A percentile compares a stretch with the other conserved stretches of the same genome.
Conservation (phyloP, 306 rosid genomes). For the Inga oerstediana region DNA sequence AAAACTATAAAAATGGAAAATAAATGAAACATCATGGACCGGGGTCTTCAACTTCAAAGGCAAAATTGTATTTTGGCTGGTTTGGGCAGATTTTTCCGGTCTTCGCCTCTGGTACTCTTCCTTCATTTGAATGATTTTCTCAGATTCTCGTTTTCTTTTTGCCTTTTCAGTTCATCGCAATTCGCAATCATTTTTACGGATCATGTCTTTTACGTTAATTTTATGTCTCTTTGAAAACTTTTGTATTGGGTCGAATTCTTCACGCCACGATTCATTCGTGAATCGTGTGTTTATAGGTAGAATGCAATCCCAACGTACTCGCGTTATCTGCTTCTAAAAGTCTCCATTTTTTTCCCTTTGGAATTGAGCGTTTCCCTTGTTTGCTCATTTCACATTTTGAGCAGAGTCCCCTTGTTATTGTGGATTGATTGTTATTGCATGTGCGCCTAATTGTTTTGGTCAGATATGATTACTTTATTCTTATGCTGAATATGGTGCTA, state of each 20-base stretch:
- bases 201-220: neutral
- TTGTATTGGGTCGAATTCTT: neutral
- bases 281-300: neutral
- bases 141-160: neutral
- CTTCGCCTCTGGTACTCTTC: neutral
- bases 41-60: neutral
- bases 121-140: neutral
- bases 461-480: neutral
- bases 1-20: neutral
- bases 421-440: neutral
- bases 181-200: neutral
- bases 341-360: neutral
- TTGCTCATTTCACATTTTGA: neutral
- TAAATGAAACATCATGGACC: slow-evolving; percentile 1
- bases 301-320: neutral
- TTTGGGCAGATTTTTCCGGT: neutral
- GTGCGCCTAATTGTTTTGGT: neutral
- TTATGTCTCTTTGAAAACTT: neutral
- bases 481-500: neutral
- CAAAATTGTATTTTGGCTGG: neutral
- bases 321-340: neutral
- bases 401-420: neutral
- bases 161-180: neutral
- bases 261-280: neutral
- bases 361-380: neutral